Evolutionary conservation across 83 land plant species (phyloP).

Genomic region (Picea mariana): DNA sequence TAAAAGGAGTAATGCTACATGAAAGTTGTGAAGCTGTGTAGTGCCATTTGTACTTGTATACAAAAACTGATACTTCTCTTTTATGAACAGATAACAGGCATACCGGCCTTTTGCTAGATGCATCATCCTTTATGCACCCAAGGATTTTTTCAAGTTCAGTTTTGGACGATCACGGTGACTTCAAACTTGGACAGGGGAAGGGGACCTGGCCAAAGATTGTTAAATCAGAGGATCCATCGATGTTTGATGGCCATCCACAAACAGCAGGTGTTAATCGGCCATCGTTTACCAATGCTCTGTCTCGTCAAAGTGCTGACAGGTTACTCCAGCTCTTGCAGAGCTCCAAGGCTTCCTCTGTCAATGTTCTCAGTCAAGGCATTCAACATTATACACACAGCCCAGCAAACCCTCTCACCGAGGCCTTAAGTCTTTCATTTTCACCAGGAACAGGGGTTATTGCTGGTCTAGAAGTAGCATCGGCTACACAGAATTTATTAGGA

Average conservation of each 20-base stretch:
- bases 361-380: slow-evolving; percentile 1
- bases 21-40: too few species aligned
- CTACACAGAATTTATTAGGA: slow-evolving; percentile 29
- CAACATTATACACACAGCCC: not conserved
- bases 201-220: slow-evolving; percentile 11
- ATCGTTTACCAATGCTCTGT: not conserved
- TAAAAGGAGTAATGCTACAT: too few species aligned
- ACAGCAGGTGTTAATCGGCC: slow-evolving; percentile 8
- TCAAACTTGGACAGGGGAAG: slow-evolving; percentile 15
- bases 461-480: slow-evolving; percentile 24
- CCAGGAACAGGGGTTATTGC: slow-evolving; percentile 34
- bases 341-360: slow-evolving; percentile 1
- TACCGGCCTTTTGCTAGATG: slow-evolving; percentile 7
- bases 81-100: slow-evolving; percentile 10
- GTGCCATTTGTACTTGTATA: not conserved
- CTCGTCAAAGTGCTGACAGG: slow-evolving; percentile 7
- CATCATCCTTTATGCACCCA: slow-evolving; percentile 11
- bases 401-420: slow-evolving; percentile 11
- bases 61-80: not conserved
- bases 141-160: slow-evolving; percentile 12
- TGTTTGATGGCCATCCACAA: slow-evolving; percentile 3
- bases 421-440: slow-evolving; percentile 17
- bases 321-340: slow-evolving; percentile 1
- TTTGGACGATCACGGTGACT: not conserved
- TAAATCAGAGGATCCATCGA: slow-evolving; percentile 8